Conservation (phyloP, 129 eudicot species). For the Flaveria ramosissima region DNA sequence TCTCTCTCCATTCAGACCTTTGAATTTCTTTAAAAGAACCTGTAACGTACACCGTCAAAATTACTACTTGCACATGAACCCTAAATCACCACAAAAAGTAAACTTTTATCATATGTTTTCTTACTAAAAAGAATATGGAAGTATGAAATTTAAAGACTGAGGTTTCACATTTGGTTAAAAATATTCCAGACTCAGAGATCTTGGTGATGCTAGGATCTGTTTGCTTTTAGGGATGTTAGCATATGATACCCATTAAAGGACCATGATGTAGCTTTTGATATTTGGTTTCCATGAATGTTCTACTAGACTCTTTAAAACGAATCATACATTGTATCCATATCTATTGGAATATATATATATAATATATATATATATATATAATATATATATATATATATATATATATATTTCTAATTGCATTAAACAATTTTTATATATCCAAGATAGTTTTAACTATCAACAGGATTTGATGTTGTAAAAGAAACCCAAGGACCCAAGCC, state of each 20-base stretch:
- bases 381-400: too few species aligned
- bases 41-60: not conserved
- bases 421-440: too few species aligned
- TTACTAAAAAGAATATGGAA: not conserved
- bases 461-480: too few species aligned
- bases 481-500: too few species aligned
- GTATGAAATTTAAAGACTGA: not conserved
- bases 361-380: too few species aligned
- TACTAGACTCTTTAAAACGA: not conserved
- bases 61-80: not conserved
- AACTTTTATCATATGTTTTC: not conserved
- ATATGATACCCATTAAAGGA: not conserved
- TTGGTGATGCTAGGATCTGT: not conserved
- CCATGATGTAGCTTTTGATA: not conserved
- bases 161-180: not conserved
- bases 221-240: not conserved
- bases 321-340: too few species aligned
- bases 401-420: too few species aligned
- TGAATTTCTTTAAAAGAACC: conserved; percentile 1
- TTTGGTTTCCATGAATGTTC: not conserved
- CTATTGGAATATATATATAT: too few species aligned
- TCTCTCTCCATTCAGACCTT: conserved; percentile 1
- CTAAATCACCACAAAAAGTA: not conserved
- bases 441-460: too few species aligned
- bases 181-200: not conserved